A percentile compares a stretch with the other conserved stretches of the same genome.
Evolutionary conservation across 1,139 yeast genomes (phyloP).

Genomic region (Scheffersomyces titani): DNA sequence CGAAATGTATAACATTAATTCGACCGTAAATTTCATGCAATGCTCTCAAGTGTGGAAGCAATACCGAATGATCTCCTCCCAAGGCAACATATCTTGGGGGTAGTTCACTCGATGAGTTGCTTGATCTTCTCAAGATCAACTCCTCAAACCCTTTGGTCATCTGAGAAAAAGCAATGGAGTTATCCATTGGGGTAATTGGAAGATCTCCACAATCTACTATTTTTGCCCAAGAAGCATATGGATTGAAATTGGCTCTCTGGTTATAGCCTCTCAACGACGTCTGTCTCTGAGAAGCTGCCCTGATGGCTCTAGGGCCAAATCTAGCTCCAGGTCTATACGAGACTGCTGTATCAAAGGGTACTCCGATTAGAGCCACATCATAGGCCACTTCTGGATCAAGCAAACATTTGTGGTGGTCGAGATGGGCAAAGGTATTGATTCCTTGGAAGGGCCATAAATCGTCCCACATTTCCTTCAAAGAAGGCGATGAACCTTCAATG

Average conservation of each 20-base stretch:
- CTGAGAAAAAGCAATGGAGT: slow-evolving; percentile 64
- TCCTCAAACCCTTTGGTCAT: slow-evolving; percentile 71
- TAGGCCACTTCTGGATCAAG: slow-evolving; percentile 45
- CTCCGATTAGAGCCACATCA: slow-evolving; percentile 73
- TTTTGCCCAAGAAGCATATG: slow-evolving; percentile 67
- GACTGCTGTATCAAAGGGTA: slow-evolving; percentile 77
- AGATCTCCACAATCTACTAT: slow-evolving; percentile 80
- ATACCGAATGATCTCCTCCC: slow-evolving; percentile 79
- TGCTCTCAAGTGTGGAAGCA: slow-evolving; percentile 70
- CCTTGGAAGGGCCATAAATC: slow-evolving; percentile 71
- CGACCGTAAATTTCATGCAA: slow-evolving; percentile 61
- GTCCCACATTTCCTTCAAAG: slow-evolving; percentile 60
- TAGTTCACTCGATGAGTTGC: slow-evolving; percentile 15
- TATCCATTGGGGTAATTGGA: slow-evolving; percentile 79
- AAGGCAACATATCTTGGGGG: slow-evolving; percentile 68
- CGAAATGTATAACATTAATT: slow-evolving; percentile 70
- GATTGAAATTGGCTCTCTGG: slow-evolving; percentile 63
- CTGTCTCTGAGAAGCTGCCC: slow-evolving; percentile 76
- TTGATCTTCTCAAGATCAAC: slow-evolving; percentile 37
- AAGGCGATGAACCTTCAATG: slow-evolving; percentile 16
- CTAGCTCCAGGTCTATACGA: slow-evolving; percentile 77
- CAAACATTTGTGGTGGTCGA: slow-evolving; percentile 60
- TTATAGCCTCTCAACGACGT: slow-evolving; percentile 67
- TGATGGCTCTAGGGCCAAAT: slow-evolving; percentile 76
- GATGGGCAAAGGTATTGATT: slow-evolving; percentile 72